These are phyloP conservation scores for Rubus idaeus DNA, from an alignment of 306 rosid genomes.

Conservation along the genomic window DNA sequence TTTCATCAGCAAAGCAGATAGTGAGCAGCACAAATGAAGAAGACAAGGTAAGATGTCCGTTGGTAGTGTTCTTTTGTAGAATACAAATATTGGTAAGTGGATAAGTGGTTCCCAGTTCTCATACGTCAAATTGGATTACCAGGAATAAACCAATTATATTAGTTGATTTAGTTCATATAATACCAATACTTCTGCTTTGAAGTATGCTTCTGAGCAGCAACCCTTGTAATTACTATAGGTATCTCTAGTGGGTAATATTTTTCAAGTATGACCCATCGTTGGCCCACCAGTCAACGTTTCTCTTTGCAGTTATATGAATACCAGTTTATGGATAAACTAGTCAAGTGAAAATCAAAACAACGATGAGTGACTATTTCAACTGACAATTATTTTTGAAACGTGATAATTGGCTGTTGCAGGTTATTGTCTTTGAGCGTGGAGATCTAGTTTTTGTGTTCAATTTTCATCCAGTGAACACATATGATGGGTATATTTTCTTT, in stretches of 20 bases:
- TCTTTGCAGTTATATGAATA: neutral
- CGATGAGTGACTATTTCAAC: neutral
- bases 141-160: neutral
- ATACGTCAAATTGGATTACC: neutral
- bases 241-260: neutral
- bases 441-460: constrained; percentile 90
- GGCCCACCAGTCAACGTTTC: neutral
- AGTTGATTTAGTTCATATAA: neutral
- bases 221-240: neutral
- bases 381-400: neutral
- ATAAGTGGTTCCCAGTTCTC: neutral
- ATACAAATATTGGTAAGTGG: neutral
- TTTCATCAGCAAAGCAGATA: constrained; percentile 75
- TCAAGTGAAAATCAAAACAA: neutral
- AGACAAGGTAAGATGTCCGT: constrained; percentile 56
- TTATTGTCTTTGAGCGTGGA: constrained; percentile 90
- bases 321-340: neutral
- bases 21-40: constrained; percentile 83
- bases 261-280: neutral
- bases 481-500: constrained; percentile 62
- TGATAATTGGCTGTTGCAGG: constrained; percentile 40
- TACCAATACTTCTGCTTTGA: neutral
- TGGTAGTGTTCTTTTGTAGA: neutral
- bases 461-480: constrained; percentile 80
- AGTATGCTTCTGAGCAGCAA: neutral